Evolutionary conservation across 345 rosid genomes (phyloP).

Genomic region (Arabis hirsuta): DNA sequence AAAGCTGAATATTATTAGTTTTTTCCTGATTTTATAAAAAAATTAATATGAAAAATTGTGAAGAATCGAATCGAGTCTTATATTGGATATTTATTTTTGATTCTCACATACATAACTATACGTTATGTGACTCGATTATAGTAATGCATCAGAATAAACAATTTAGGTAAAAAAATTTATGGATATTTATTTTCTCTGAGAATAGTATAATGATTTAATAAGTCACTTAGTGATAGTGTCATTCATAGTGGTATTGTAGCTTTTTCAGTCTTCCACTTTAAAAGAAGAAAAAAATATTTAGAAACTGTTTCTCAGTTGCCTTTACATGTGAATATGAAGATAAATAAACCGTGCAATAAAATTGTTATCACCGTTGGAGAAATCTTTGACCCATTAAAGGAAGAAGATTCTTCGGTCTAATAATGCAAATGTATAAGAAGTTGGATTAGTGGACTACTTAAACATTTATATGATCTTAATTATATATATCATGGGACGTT

Average conservation of each 20-base stretch:
- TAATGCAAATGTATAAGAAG: conserved; percentile 4
- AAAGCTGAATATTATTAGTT: conserved; percentile 10
- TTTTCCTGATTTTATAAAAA: background rate
- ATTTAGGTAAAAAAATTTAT: background rate
- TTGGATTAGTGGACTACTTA: conserved; percentile 20
- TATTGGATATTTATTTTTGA: conserved; percentile 21
- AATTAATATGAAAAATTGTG: conserved; percentile 3
- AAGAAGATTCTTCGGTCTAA: conserved; percentile 30
- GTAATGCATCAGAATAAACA: conserved; percentile 20
- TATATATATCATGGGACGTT: too few relatives aligned
- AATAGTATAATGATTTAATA: conserved; percentile 17
- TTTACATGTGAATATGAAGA: conserved; percentile 24
- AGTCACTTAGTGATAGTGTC: conserved; percentile 30
- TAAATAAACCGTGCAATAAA: conserved; percentile 9
- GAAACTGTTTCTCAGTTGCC: conserved; percentile 9
- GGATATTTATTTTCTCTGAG: background rate
- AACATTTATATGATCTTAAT: too few relatives aligned
- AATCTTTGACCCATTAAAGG: conserved; percentile 26
- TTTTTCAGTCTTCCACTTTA: conserved; percentile 11
- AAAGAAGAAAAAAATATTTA: too few relatives aligned
- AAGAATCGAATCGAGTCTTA: conserved; percentile 32
- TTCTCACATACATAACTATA: conserved; percentile 10
- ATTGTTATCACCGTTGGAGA: conserved; percentile 23
- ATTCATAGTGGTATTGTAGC: conserved; percentile 23
- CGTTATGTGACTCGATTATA: conserved; percentile 14